phyloP scores from a whole-genome alignment of 2,329 filamentous ascomycete genomes.

The Lachnellula subtilissima region DNA sequence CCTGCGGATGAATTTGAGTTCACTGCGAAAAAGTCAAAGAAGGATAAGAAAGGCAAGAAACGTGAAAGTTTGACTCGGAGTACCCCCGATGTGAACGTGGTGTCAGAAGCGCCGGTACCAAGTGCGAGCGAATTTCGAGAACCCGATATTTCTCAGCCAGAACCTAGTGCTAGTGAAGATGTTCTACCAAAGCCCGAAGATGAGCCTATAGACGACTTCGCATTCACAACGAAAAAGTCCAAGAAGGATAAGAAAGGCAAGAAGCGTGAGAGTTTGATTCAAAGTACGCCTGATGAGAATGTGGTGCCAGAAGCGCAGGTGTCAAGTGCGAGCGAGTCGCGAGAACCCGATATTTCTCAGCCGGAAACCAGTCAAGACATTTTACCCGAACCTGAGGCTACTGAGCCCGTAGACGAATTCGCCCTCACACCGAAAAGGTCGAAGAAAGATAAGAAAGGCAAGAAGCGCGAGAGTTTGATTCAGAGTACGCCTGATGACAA shows the following conservation, averaged over 20 bases:
- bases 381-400: background rate
- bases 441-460: constrained; percentile 5
- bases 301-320: background rate
- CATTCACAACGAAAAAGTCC: constrained; percentile 4
- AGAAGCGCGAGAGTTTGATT: background rate
- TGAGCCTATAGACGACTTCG: constrained; percentile 2
- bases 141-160: background rate
- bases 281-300: background rate
- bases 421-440: constrained; percentile 4
- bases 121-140: background rate
- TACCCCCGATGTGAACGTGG: background rate
- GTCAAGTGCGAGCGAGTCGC: background rate
- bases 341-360: background rate
- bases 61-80: background rate
- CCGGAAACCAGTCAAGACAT: background rate
- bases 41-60: constrained; percentile 35
- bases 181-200: background rate
- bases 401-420: constrained; percentile 3
- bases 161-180: background rate
- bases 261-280: constrained; percentile 26
- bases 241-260: constrained; percentile 31
- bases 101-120: background rate
- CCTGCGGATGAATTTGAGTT: constrained; percentile 5
- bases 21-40: constrained; percentile 13
- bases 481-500: background rate